These are phyloP conservation scores for Sphagnum fallax DNA, from an alignment of 228 moss, liverwort and hornwort genomes.

Conservation along the genomic window DNA sequence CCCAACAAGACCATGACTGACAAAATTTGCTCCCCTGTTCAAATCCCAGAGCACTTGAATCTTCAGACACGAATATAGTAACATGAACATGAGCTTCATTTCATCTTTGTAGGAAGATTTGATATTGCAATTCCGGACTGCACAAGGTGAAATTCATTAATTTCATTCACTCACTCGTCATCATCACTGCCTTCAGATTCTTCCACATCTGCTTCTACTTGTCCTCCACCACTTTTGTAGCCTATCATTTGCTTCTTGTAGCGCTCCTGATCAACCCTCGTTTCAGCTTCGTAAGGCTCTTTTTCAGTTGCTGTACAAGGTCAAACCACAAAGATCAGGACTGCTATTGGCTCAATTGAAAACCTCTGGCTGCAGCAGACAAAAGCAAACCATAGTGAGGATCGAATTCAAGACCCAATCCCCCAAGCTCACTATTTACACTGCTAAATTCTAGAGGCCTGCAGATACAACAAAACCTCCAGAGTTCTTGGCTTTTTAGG, in stretches of 20 bases:
- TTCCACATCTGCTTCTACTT: constrained; percentile 40
- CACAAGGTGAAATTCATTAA: no score
- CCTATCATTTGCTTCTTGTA: constrained; percentile 74
- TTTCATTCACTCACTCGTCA: constrained; percentile 39
- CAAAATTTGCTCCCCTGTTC: no score
- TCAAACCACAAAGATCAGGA: neutral
- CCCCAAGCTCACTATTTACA: neutral
- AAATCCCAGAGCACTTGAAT: no score
- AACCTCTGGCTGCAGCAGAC: neutral
- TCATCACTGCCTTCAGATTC: constrained; percentile 63
- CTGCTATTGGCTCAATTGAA: neutral
- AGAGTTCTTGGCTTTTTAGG: neutral
- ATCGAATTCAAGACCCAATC: neutral
- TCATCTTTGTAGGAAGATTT: no score
- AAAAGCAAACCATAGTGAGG: neutral
- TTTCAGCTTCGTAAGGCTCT: constrained; percentile 73
- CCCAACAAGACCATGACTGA: no score
- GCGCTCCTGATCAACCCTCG: constrained; percentile 69
- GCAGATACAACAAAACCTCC: neutral
- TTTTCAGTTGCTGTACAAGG: constrained; percentile 38
- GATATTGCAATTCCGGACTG: no score
- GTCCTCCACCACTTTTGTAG: constrained; percentile 51
- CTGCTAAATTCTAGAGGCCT: neutral
- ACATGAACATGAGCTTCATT: no score
- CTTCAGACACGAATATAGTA: no score